Evolutionary conservation across 1,139 yeast species (phyloP).

Genomic region (Blastobotrys serpentis): DNA sequence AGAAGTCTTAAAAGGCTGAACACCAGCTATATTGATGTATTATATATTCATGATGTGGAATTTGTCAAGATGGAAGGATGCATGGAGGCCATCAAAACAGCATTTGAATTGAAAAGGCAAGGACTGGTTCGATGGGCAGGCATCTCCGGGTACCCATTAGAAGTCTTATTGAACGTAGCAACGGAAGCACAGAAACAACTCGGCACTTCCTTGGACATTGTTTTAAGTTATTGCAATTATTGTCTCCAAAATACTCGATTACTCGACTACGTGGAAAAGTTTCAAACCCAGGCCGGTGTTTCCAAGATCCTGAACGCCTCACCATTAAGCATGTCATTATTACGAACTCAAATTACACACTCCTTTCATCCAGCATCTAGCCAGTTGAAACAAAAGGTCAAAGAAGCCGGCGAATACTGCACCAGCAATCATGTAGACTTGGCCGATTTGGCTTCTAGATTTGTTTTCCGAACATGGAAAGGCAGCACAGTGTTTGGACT

Average conservation of each 20-base stretch:
- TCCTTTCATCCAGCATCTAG: conserved; percentile 77
- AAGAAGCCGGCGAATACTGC: conserved; percentile 51
- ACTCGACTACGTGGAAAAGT: conserved; percentile 48
- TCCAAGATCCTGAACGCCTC: conserved; percentile 71
- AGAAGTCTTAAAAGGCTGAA: conserved; percentile 65
- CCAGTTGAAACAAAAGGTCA: conserved; percentile 57
- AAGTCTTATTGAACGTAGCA: conserved; percentile 47
- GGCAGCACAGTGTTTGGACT: conserved; percentile 77
- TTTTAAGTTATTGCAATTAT: conserved; percentile 77
- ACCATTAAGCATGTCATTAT: conserved; percentile 82
- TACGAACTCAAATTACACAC: conserved; percentile 66
- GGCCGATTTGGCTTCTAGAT: conserved; percentile 80
- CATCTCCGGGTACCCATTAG: conserved; percentile 83
- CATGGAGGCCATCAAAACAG: conserved; percentile 60
- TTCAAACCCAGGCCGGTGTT: conserved; percentile 55
- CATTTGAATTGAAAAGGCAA: conserved; percentile 57
- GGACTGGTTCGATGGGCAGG: conserved; percentile 71
- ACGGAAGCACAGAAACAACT: conserved; percentile 40
- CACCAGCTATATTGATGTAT: conserved; percentile 70
- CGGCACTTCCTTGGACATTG: conserved; percentile 62
- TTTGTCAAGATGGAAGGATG: conserved; percentile 60
- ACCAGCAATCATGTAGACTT: conserved; percentile 52
- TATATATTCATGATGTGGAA: conserved; percentile 87
- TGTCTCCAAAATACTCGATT: conserved; percentile 75
- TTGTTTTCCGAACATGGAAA: conserved; percentile 62